Conservation (phyloP, 2,329 filamentous ascomycete species). For the Epichloe sp. region DNA sequence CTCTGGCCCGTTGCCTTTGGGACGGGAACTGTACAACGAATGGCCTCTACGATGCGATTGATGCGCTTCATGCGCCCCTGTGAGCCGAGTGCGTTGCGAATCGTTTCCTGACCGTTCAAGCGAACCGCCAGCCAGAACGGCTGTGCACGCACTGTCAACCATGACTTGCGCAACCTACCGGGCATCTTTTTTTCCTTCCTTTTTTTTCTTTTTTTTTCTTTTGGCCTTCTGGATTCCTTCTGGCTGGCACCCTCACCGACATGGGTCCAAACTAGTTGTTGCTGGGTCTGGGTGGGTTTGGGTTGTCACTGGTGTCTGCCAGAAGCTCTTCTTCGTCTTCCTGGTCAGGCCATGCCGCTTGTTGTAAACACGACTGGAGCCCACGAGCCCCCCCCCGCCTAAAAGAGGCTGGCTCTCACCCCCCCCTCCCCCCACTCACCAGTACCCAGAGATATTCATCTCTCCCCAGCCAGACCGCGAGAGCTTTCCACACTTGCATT, state of each 20-base stretch:
- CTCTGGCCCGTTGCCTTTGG: no score
- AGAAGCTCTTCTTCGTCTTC: background rate
- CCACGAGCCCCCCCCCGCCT: background rate
- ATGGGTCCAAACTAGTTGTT: background rate
- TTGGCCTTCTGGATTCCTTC: background rate
- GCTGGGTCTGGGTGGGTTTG: background rate
- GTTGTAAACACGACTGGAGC: background rate
- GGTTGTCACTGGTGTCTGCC: background rate
- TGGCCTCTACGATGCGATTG: background rate
- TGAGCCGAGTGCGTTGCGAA: background rate
- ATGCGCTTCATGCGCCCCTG: background rate
- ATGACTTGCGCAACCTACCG: background rate
- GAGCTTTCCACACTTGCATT: background rate
- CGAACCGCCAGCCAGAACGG: background rate
- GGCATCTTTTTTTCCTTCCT: background rate
- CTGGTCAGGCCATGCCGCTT: background rate
- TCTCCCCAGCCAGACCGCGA: background rate
- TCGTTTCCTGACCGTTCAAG: background rate
- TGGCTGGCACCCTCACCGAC: background rate
- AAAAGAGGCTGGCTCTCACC: no score
- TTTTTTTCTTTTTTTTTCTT: no score
- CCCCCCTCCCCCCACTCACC: no score
- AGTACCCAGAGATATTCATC: background rate
- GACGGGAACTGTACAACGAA: no score
- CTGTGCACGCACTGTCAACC: background rate